Base-by-base conservation (phyloP, 1,284 basidiomycete species). In the Pyrrhoderma lamaoense region DNA sequence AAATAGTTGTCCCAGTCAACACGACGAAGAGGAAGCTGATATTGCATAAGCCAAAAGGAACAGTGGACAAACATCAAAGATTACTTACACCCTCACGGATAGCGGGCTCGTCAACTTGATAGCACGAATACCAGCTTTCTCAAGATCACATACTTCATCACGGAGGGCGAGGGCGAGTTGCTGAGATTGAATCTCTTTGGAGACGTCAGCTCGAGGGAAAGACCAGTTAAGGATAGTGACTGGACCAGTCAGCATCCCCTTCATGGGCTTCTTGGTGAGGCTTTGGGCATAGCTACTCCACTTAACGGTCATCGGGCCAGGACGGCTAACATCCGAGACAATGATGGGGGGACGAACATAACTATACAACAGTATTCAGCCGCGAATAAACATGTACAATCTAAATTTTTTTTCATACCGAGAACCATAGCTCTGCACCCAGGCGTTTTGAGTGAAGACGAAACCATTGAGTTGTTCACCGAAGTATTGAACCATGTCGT, bases 401-500 rank as follows among this genome's bases (percentile, higher is more conserved):
- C 43, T 23, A 23, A 45, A 51, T 34, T n/a, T 49, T 23, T 50
- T 18, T 4, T 69, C 77, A 60, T 54, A 85, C 80, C 87, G 87
- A 63, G 89, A 91, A 54, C 90, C 91, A 67, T 95, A 99, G 69
- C 92, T 96, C 77, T 99, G 96, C 37, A 99, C 96, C 96, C 96
- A 99, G 54, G 83, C 96, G 64, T 97, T 94, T 75, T 98, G 92
- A 56, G 93, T 97, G 74, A 96, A 97, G 71, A 90, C 92, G 68
- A 99, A 98, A 61, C 96, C 96, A 57, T 84, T 77, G 62, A 99
- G 79, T 65, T 86, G 90, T 75, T 99, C 96, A 65, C 96, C 96
- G 64, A 99, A 99, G 86, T 99, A 99, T 75, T 97, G 93, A 56
- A 97, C 92, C 94, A 97, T 97, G 80, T 98, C 94, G 72, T 97